These are phyloP conservation scores for Papiliotrema flavescens DNA, from an alignment of 1,284 basidiomycete species.

Conservation along the genomic window DNA sequence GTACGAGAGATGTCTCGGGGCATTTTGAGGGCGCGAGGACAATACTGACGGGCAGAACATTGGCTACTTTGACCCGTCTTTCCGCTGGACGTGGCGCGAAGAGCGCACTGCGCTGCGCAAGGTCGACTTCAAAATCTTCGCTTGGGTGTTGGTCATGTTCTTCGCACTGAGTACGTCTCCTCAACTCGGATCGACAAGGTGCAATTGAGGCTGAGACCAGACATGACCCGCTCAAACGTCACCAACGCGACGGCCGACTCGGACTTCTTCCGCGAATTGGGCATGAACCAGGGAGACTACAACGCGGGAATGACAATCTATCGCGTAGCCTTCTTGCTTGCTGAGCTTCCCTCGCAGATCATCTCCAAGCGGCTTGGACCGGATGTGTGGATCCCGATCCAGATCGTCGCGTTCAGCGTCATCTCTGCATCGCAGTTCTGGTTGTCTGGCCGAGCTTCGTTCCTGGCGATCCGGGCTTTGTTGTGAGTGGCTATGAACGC, in stretches of 20 bases:
- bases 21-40: too few species aligned
- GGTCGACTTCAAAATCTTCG: slow-evolving; percentile 55
- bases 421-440: not conserved
- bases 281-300: not conserved
- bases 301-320: not conserved
- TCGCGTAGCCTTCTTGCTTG: not conserved
- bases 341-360: not conserved
- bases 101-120: slow-evolving; percentile 61
- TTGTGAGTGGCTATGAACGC: not conserved
- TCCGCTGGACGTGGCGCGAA: slow-evolving; percentile 65
- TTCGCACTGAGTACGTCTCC: not conserved
- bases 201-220: too few species aligned
- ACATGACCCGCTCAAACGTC: too few species aligned
- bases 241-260: not conserved
- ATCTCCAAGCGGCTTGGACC: not conserved
- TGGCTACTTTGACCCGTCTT: slow-evolving; percentile 56
- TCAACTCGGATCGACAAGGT: too few species aligned
- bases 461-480: not conserved
- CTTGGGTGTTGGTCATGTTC: slow-evolving; percentile 5
- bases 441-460: not conserved
- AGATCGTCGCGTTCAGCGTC: not conserved
- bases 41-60: not conserved
- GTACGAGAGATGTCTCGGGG: too few species aligned
- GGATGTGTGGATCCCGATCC: not conserved
- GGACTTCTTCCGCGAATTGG: not conserved